Base-by-base conservation (phyloP, 805 yeast genomes). In the Danielia oregonensis region DNA sequence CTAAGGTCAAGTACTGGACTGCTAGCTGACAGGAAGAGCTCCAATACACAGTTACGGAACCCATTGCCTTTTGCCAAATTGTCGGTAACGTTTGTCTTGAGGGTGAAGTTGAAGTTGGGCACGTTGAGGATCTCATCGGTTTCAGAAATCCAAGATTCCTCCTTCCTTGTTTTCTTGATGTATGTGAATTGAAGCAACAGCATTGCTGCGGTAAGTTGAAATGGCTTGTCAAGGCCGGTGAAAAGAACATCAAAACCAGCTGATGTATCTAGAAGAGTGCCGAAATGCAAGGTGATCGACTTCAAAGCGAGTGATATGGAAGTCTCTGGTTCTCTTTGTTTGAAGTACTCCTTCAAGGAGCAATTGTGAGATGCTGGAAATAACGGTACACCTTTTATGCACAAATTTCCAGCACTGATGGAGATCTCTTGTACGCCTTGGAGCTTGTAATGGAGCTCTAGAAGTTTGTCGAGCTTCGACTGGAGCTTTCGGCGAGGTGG, bases 211-310 rank as follows among this genome's bases (percentile, higher is more conserved):
- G 63, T 54, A 22, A 58, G 39, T 28, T 66, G 65, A 15, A 64
- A 40, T 2, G 72, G 72, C 6, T 33, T 35, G 33, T 65, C 69
- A 4, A 35, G 28, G 2, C 36, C 26, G 31, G 60, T 54, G 43
- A 67, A 68, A 12, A 64, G 46, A 5, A 59, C 59, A 26, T 63
- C 65, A 40, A 57, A 68, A 1, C 72, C 73, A 4, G 72, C 70
- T 8, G 42, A 35, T 6, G 24, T 27, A 8, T 44, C 29, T 7
- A 30, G 16, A 4, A 46, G 18, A 12, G 40, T 26, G 2, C 33
- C 40, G 10, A 40, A 26, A 15, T 43, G 39, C 4, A 44, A 19
- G 3, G 51, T 34, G 4, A 35, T 21, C 1, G 49, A 31, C 21
- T 43, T 30, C 34, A 44, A 36, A 1, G 48, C 33, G 14, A 35